Percentiles rank a stretch among this genome's conserved stretches.
Conservation (phyloP, 2,329 filamentous ascomycete species). For the Alternaria ethzedia region DNA sequence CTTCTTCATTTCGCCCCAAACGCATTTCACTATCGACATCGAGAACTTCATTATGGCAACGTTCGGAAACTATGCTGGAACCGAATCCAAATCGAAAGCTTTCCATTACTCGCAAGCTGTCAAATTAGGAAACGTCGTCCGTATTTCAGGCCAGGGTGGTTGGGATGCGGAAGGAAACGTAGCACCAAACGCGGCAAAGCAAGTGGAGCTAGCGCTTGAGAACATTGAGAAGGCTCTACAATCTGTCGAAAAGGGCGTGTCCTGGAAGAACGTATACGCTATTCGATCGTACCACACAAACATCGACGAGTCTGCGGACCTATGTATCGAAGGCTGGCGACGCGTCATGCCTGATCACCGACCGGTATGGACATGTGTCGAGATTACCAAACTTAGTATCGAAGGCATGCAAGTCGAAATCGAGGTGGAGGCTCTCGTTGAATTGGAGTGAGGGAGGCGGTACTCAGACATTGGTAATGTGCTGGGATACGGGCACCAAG, state of each 20-base stretch:
- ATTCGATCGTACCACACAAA: slow-evolving; percentile 14
- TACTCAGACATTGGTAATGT: neutral
- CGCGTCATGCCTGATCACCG: slow-evolving; percentile 17
- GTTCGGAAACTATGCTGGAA: slow-evolving; percentile 11
- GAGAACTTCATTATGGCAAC: neutral
- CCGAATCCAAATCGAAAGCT: slow-evolving; percentile 10
- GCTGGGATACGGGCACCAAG: neutral
- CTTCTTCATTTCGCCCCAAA: neutral
- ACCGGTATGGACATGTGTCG: slow-evolving; percentile 19
- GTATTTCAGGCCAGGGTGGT: slow-evolving; percentile 21
- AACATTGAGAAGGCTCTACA: slow-evolving; percentile 60
- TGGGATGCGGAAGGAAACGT: slow-evolving; percentile 17
- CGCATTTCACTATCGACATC: neutral
- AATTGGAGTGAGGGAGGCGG: neutral
- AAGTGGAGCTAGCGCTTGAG: slow-evolving; percentile 51
- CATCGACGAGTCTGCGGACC: slow-evolving; percentile 5
- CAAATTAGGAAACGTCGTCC: slow-evolving; percentile 13
- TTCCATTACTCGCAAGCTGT: slow-evolving; percentile 21
- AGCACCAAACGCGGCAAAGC: slow-evolving; percentile 5
- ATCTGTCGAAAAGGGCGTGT: slow-evolving; percentile 4
- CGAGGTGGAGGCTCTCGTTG: slow-evolving; percentile 16
- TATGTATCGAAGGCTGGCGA: neutral
- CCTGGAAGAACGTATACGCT: slow-evolving; percentile 54
- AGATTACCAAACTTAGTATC: slow-evolving; percentile 15
- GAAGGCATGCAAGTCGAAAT: slow-evolving; percentile 19